Evolutionary conservation across 23 red algal species (phyloP), one percentile per base, ranked within the genome.

Genomic region (Rhodosorus marinus): DNA sequence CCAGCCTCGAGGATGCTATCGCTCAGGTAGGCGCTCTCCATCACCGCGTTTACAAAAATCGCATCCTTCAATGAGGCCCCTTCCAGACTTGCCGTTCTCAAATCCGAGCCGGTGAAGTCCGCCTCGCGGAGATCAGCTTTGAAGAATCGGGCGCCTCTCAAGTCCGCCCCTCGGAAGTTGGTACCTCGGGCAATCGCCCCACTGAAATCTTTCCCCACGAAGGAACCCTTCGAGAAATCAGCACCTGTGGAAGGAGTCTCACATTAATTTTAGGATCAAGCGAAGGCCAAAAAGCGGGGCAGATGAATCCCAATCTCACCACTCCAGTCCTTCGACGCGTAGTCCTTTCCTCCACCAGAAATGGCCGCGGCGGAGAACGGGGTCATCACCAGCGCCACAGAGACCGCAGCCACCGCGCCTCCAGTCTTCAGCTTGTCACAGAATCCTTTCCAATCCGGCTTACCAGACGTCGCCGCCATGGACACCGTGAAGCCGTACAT

Each of bases 321-420:
- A 2, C 49, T 40, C 33, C 47, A 70, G 31, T 92, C 67, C 34
- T 79, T 54, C 0, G 54, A 61, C 1, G 82, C 82, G 31, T 78
- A 92, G 52, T 92, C 82, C 20, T 70, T 59, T 4, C 82, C 82
- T 23, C 82, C 82, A 0, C 82, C 82, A 21, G 54, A 65, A 23
- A 92, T 75, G 8, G 82, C 82, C 38, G 11, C 38, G 38, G 38
- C 38, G 38, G 11, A 11, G 11, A 43, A 17, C 38, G 38, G 11
- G 38, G 38, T 17, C 17, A 17, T 17, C 38, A 43, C 38, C 11
- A 43, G 11, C 38, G 38, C 38, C 11, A 43, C 38, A 43, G 11
- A 43, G 38, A 43, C 38, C 38, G 17, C 38, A 11, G 17, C 38
- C 38, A n/a, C n/a, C n/a, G n/a, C n/a, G n/a, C n/a, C n/a, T n/a